These are phyloP conservation scores for Buddleja alternifolia DNA, from an alignment of 257 asterid genomes.

Conservation along the genomic window DNA sequence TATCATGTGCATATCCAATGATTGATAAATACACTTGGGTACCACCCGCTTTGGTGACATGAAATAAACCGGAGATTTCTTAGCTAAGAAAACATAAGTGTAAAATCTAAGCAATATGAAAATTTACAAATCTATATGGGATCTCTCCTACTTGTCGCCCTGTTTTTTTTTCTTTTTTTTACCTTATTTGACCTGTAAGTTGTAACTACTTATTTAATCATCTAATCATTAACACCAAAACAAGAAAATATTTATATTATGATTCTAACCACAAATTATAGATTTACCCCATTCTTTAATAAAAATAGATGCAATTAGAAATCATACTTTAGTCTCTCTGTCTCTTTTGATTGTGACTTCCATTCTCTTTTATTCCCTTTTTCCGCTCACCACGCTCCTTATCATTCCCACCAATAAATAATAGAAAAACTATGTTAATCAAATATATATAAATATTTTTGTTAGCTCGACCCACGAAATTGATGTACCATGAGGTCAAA, in stretches of 20 bases:
- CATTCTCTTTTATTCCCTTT: background rate
- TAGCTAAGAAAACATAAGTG: background rate
- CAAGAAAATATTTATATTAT: background rate
- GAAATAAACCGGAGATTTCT: too few species aligned
- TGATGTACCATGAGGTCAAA: too few species aligned
- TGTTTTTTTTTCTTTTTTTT: slow-evolving; percentile 17
- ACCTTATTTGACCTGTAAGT: slow-evolving; percentile 8
- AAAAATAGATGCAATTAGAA: background rate
- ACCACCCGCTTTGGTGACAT: too few species aligned
- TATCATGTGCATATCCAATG: too few species aligned
- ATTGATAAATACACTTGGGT: too few species aligned
- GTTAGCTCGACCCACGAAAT: too few species aligned
- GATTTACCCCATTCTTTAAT: too few species aligned
- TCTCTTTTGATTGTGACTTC: slow-evolving; percentile 12
- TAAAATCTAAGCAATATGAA: slow-evolving; percentile 12
- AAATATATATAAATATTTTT: too few species aligned
- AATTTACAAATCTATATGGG: slow-evolving; percentile 5
- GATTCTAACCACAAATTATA: background rate
- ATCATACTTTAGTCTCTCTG: too few species aligned
- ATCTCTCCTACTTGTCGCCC: slow-evolving; percentile 22
- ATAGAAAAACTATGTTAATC: too few species aligned
- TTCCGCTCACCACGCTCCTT: background rate
- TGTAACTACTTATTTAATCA: background rate
- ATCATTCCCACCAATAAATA: too few species aligned
- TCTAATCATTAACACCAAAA: slow-evolving; percentile 19